Conservation (phyloP, 805 yeast species). For the Candida anglica region DNA sequence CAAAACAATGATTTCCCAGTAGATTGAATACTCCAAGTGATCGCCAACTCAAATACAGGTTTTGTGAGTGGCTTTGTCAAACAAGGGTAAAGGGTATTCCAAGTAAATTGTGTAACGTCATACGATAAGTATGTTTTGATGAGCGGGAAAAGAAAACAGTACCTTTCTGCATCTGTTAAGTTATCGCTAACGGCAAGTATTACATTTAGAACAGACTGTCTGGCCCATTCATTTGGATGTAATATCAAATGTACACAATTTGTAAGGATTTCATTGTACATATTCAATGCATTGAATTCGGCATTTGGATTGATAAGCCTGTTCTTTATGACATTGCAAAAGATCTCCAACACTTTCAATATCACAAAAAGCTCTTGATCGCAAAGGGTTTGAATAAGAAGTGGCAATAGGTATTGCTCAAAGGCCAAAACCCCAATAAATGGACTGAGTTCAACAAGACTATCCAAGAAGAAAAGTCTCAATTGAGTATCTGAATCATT, state of each 20-base stretch:
- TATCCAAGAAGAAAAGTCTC: conserved; percentile 65
- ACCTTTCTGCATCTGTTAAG: conserved; percentile 71
- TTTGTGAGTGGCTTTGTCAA: conserved; percentile 65
- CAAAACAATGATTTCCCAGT: conserved; percentile 70
- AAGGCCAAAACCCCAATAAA: conserved; percentile 77
- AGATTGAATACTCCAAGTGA: conserved; percentile 68
- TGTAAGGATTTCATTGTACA: conserved; percentile 31
- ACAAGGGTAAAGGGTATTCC: conserved; percentile 65
- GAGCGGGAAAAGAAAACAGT: conserved; percentile 79
- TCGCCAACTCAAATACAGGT: conserved; percentile 57
- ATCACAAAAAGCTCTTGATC: conserved; percentile 85
- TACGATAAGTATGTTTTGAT: conserved; percentile 72
- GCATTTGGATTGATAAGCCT: conserved; percentile 29
- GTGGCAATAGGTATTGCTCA: conserved; percentile 84
- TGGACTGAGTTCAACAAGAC: conserved; percentile 70
- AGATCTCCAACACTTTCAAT: conserved; percentile 54
- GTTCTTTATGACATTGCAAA: conserved; percentile 25
- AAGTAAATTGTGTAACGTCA: conserved; percentile 65
- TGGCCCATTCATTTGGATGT: conserved; percentile 85
- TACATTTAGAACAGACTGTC: conserved; percentile 63
- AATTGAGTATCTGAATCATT: conserved; percentile 73
- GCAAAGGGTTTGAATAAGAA: conserved; percentile 74
- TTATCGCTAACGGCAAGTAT: conserved; percentile 59
- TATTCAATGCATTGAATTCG: conserved; percentile 35
- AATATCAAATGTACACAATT: conserved; percentile 52